Base-by-base conservation (phyloP, 2,329 filamentous ascomycete genomes). In the Neopestalotiopsis rosae region DNA sequence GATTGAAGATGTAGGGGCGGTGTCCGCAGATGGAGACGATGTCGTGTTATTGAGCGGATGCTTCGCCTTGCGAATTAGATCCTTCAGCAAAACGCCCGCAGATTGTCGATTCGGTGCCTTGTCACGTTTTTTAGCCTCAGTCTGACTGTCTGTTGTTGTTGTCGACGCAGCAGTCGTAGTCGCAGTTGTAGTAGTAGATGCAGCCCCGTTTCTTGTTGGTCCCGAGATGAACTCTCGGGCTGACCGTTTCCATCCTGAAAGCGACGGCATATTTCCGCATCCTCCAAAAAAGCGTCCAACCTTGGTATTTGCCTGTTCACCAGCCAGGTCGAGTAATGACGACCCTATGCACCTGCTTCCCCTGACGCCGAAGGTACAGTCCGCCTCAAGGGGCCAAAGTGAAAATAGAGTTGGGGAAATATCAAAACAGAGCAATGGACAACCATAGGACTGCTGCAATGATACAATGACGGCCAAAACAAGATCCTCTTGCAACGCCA, bases 21-120 rank as follows among this genome's bases (percentile, higher is more conserved):
- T 40, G n/a, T 30, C 59, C 30, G 14, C 32, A 10, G 28, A 34
- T 62, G 59, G 34, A 40, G 59, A 10, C 12, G 59, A 34, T 20
- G 30, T 62, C 34, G 59, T 52, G 45, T 7, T 49, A 17, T 49
- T 20, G 14, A 40, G 17, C 20, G n/a, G 71, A 6, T 74, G 71
- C 68, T 72, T 76, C 67, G 76, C 72, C 52, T 72, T 69, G 59
- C 67, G 72, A 65, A 77, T 75, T 20, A 76, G 59, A 30, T 71
- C 71, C 69, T 74, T 74, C 59, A 77, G 63, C 56, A 74, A 69
- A 13, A 69, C 70, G 56, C 72, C 66, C 63, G 68, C 71, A 9
- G 71, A 69, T 52, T 67, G 65, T n/a, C 65, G 65, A n/a, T 61
- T 56, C 40, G 14, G 34, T 17, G 13, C 45, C 68, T 61, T 65